These are phyloP conservation scores for Hydrangea macrophylla DNA, from an alignment of 148 eudicot genomes.

Conservation along the genomic window DNA sequence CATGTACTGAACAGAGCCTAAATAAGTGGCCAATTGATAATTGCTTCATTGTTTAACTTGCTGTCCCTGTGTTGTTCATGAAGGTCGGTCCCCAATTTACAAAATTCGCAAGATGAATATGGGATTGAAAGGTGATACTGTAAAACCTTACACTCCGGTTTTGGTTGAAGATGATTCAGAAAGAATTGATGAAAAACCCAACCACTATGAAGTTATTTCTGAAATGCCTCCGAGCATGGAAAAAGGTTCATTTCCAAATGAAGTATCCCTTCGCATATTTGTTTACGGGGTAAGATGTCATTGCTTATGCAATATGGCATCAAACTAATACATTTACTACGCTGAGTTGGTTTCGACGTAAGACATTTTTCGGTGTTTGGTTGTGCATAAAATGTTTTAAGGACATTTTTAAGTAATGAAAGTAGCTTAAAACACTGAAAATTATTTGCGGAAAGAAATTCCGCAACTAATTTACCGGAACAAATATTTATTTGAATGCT, in stretches of 20 bases:
- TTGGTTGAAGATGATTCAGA: constrained; percentile 27
- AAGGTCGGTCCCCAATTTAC: constrained; percentile 69
- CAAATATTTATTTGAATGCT: too few relatives aligned
- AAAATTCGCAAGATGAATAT: constrained; percentile 53
- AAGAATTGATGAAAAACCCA: constrained; percentile 20
- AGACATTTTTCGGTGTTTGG: too few relatives aligned
- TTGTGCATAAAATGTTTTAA: too few relatives aligned
- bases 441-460: too few relatives aligned
- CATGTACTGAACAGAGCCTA: too few relatives aligned
- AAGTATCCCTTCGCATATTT: constrained; percentile 44
- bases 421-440: too few relatives aligned
- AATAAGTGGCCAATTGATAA: not conserved
- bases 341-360: too few relatives aligned
- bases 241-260: constrained; percentile 25
- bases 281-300: constrained; percentile 69
- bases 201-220: constrained; percentile 17
- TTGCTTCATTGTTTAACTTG: constrained; percentile 7
- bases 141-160: constrained; percentile 18
- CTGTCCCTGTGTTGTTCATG: constrained; percentile 22
- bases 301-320: not conserved
- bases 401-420: too few relatives aligned
- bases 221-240: constrained; percentile 20
- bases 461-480: too few relatives aligned
- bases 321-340: not conserved
- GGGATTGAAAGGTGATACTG: constrained; percentile 24